These are phyloP conservation scores for Annulohypoxylon stygium DNA, from an alignment of 495 filamentous ascomycete genomes.

Conservation along the genomic window DNA sequence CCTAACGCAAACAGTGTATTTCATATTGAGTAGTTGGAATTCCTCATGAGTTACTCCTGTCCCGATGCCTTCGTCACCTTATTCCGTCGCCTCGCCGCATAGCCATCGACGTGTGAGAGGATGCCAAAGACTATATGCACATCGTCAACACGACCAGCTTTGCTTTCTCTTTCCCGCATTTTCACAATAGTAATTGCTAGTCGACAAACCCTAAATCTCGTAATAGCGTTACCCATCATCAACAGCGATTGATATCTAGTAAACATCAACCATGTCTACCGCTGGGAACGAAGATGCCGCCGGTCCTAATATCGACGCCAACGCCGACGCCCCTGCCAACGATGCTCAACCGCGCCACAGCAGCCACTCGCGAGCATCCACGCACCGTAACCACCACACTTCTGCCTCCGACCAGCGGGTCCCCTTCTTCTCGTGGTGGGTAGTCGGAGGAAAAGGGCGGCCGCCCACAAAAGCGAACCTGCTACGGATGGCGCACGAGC, in stretches of 20 bases:
- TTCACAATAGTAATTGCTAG: background rate
- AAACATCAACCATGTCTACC: background rate
- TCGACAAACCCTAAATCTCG: background rate
- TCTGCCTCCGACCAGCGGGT: background rate
- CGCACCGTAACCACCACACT: background rate
- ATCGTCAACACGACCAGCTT: background rate
- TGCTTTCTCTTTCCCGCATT: background rate
- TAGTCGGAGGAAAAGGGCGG: conserved; percentile 32
- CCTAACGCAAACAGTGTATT: background rate
- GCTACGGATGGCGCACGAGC: conserved; percentile 37
- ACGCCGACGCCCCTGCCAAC: background rate
- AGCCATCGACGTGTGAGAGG: background rate
- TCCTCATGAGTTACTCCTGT: background rate
- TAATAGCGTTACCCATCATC: background rate
- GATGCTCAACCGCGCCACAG: background rate
- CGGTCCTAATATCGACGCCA: background rate
- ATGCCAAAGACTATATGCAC: background rate
- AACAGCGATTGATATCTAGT: background rate
- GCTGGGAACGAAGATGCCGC: too few relatives aligned
- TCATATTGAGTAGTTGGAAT: background rate
- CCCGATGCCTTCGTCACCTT: background rate
- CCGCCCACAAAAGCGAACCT: conserved; percentile 31
- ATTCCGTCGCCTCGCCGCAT: background rate
- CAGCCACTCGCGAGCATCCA: background rate
- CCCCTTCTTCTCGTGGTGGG: conserved; percentile 23